phyloP scores from a whole-genome alignment of 306 rosid species.

The Pyrus pyrifolia region DNA sequence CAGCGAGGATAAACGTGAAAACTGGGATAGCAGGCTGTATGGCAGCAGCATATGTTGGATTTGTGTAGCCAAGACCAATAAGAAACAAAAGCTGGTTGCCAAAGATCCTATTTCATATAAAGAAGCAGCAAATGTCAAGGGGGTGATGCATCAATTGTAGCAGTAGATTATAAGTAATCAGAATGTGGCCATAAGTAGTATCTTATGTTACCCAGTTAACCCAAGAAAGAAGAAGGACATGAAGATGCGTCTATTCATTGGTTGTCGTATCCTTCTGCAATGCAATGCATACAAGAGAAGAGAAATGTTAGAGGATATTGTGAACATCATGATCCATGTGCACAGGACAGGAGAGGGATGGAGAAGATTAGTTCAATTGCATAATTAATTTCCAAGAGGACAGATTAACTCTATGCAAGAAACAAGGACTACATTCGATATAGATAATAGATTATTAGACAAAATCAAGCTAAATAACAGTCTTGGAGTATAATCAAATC shows the following conservation, averaged over 20 bases:
- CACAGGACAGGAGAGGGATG: too few species aligned
- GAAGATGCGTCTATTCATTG: conserved; percentile 52
- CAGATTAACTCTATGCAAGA: neutral
- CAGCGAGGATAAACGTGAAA: conserved; percentile 72
- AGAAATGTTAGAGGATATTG: neutral
- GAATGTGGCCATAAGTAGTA: neutral
- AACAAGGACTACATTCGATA: neutral
- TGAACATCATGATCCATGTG: neutral
- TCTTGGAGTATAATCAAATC: neutral
- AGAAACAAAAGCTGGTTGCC: conserved; percentile 98
- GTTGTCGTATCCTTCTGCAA: conserved; percentile 57
- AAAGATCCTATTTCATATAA: conserved; percentile 55
- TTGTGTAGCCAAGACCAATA: conserved; percentile 87
- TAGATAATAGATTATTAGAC: neutral
- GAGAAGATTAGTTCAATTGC: neutral
- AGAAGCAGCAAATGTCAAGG: conserved; percentile 23
- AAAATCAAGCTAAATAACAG: neutral
- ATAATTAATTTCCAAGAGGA: neutral
- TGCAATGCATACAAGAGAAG: conserved; percentile 16
- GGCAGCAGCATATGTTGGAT: conserved; percentile 94
- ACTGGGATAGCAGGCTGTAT: conserved; percentile 92
- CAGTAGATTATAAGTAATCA: neutral
- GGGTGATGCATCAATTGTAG: conserved; percentile 7
- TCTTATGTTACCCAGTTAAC: conserved; percentile 67
- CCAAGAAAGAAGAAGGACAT: conserved; percentile 80